Conservation (phyloP, 495 filamentous ascomycete genomes). For the Bryoglossum gracile region DNA sequence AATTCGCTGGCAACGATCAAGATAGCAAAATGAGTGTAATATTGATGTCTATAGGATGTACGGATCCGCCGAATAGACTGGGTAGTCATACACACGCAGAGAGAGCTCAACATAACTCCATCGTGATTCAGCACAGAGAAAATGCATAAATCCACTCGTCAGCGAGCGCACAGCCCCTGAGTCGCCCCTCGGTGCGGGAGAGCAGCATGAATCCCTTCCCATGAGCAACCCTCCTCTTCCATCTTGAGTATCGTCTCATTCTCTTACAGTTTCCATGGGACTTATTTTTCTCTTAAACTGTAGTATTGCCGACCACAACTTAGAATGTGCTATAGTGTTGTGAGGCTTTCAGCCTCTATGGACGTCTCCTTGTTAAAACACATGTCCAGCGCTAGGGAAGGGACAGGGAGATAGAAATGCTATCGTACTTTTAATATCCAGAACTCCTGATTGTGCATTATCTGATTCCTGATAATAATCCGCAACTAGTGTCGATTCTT, state of each 20-base stretch:
- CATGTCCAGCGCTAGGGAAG: neutral
- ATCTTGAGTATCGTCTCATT: neutral
- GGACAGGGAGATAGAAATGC: too few species aligned
- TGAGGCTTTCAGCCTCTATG: neutral
- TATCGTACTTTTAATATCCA: too few species aligned
- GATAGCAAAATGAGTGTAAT: conserved; percentile 1
- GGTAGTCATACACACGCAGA: neutral
- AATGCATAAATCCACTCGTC: too few species aligned
- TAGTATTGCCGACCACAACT: neutral
- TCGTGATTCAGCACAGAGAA: too few species aligned
- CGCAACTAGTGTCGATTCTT: too few species aligned
- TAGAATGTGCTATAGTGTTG: neutral
- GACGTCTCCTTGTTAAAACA: neutral
- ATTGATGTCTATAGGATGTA: too few species aligned
- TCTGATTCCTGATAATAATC: too few species aligned
- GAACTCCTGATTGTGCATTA: too few species aligned
- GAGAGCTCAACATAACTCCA: too few species aligned
- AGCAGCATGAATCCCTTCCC: neutral
- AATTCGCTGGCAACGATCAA: neutral
- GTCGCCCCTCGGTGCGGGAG: neutral
- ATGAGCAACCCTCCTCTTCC: neutral
- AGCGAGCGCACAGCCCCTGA: neutral
- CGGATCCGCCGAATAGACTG: neutral
- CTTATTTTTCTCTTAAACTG: neutral
- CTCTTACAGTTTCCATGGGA: neutral